Evolutionary conservation across 371 early-diverging fungal genomes (phyloP).

Genomic region (Globomyces sp.): DNA sequence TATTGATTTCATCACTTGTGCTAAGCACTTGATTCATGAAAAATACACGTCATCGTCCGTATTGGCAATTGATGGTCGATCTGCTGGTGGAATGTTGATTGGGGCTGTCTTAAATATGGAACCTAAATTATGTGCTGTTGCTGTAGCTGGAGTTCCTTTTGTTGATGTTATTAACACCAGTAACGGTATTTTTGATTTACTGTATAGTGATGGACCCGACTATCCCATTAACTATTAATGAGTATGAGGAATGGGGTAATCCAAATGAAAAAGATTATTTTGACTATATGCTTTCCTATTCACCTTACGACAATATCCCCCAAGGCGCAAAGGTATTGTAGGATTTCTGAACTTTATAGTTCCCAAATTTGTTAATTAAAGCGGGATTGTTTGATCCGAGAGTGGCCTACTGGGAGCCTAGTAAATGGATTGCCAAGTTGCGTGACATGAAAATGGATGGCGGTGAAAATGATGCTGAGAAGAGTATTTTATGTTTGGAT

Average conservation of each 20-base stretch:
- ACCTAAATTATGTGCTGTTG: conserved; percentile 40
- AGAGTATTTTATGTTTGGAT: conserved; percentile 30
- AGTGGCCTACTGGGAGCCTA: conserved; percentile 61
- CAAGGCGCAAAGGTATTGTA: conserved; percentile 18
- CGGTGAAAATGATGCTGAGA: conserved; percentile 17
- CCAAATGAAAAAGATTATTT: conserved; percentile 47
- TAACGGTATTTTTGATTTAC: neutral
- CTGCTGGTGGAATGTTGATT: conserved; percentile 50
- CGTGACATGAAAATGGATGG: conserved; percentile 30
- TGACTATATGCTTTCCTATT: conserved; percentile 49
- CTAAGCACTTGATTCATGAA: conserved; percentile 36
- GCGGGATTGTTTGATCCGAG: conserved; percentile 68
- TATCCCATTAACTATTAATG: conserved; percentile 46
- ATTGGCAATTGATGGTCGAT: conserved; percentile 46
- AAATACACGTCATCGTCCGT: conserved; percentile 30
- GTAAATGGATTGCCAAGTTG: conserved; percentile 61
- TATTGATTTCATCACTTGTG: conserved; percentile 43
- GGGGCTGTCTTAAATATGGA: conserved; percentile 43
- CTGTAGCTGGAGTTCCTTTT: conserved; percentile 48
- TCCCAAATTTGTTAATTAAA: conserved; percentile 59
- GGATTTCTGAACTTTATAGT: conserved; percentile 10
- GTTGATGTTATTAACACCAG: conserved; percentile 52
- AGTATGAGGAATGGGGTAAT: conserved; percentile 55
- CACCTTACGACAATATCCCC: conserved; percentile 48
- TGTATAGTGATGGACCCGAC: conserved; percentile 38